These are phyloP conservation scores for Pythium angustatum DNA, from an alignment of 352 stramenopile species.

Conservation along the genomic window DNA sequence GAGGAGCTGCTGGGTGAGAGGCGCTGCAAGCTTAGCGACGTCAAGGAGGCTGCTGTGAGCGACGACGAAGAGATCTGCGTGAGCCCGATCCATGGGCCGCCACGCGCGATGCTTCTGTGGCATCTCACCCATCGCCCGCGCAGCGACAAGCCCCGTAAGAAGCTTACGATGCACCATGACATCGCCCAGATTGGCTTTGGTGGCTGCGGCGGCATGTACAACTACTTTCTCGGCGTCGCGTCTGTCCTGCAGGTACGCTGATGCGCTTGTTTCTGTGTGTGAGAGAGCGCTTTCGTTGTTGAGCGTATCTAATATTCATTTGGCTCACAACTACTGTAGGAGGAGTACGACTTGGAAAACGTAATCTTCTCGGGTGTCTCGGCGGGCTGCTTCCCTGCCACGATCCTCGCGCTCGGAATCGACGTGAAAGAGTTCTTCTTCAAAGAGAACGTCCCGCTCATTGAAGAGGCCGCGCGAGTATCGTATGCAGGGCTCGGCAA, in stretches of 20 bases:
- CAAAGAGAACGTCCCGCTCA: conserved; percentile 74
- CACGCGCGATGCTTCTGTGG: conserved; percentile 30
- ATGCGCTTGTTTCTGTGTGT: not conserved
- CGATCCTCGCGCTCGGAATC: conserved; percentile 60
- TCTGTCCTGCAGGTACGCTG: conserved; percentile 58
- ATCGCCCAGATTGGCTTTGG: conserved; percentile 80
- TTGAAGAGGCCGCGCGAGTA: conserved; percentile 55
- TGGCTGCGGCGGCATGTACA: conserved; percentile 86
- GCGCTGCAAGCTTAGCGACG: conserved; percentile 26
- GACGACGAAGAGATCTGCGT: conserved; percentile 2
- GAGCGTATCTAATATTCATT: too few species aligned
- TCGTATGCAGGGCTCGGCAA: conserved; percentile 66
- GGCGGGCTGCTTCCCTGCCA: conserved; percentile 71
- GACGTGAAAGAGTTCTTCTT: conserved; percentile 86
- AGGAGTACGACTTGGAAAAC: conserved; percentile 70
- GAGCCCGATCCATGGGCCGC: conserved; percentile 20
- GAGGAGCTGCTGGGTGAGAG: conserved; percentile 24
- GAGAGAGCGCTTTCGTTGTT: too few species aligned
- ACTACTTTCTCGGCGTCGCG: conserved; percentile 82
- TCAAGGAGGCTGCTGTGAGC: not conserved
- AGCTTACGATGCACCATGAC: conserved; percentile 57
- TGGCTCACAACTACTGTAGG: too few species aligned
- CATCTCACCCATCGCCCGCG: conserved; percentile 35
- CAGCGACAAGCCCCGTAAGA: conserved; percentile 34
- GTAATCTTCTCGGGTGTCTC: conserved; percentile 82